Conservation (phyloP, 495 filamentous ascomycete genomes). For the Daldinia childiae region DNA sequence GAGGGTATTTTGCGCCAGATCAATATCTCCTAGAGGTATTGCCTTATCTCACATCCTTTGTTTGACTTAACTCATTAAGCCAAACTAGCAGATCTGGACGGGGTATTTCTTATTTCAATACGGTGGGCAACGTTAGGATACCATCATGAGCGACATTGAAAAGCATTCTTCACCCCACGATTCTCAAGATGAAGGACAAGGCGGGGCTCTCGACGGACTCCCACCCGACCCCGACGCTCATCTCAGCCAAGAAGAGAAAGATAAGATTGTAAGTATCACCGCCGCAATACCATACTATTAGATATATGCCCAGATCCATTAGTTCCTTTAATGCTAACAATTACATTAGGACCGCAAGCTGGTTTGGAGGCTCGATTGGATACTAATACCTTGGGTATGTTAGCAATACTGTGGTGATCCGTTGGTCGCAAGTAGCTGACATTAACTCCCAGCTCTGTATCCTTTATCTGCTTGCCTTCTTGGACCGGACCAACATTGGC, state of each 20-base stretch:
- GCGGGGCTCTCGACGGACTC: slow-evolving; percentile 37
- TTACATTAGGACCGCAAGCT: slow-evolving; percentile 68
- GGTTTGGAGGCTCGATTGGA: slow-evolving; percentile 75
- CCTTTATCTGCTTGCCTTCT: slow-evolving; percentile 84
- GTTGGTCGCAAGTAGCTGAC: slow-evolving; percentile 9
- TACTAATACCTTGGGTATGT: slow-evolving; percentile 75
- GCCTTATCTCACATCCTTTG: neutral
- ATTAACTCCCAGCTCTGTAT: slow-evolving; percentile 67
- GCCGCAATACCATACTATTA: neutral
- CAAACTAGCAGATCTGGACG: neutral
- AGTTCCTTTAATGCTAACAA: slow-evolving; percentile 18
- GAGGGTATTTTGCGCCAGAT: neutral
- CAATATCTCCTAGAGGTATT: neutral
- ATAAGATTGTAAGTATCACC: slow-evolving; percentile 65
- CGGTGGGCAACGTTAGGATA: neutral
- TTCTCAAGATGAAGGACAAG: slow-evolving; percentile 45
- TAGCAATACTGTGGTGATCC: neutral
- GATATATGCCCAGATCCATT: neutral
- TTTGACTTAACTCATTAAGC: neutral
- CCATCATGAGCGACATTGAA: slow-evolving; percentile 47
- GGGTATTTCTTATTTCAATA: neutral
- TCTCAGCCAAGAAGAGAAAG: slow-evolving; percentile 71
- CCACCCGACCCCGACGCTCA: slow-evolving; percentile 71
- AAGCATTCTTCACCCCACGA: slow-evolving; percentile 45
- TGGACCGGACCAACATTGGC: slow-evolving; percentile 85